Evolutionary conservation across 805 yeast genomes (phyloP), one percentile per base, ranked within the genome.

Genomic region (Cyberlindnera galapagoensis): DNA sequence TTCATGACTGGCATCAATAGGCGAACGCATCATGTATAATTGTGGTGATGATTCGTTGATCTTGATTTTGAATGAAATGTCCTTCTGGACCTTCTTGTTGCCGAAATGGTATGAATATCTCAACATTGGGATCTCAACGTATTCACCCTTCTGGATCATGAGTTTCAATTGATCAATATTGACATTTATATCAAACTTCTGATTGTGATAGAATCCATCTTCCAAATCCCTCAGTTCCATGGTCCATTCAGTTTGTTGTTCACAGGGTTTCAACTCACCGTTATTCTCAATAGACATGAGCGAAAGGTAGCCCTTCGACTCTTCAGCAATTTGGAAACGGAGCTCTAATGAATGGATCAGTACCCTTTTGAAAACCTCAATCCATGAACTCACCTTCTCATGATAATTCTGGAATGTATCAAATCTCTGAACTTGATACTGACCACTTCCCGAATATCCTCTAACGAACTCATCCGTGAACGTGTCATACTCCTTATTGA

Each of bases 161-260:
- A 26, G 26, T 2, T 15, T 14, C 6, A 39, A 24, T 27, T 39
- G 30, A 4, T 35, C 25, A 13, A 38, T 20, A 30, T 43, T 40
- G 10, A 46, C 11, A 14, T 36, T 38, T 5, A 42, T 25, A 9
- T 45, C 49, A 31, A 47, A 36, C 5, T 21, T 25, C 4, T 33
- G 9, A 26, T 44, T 47, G 12, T 39, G 42, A 33, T 38, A 46
- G 24, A 22, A 41, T 1, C 54, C 55, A 31, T 49, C 54, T 21
- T 37, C 35, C 12, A 50, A 13, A 7, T 41, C 48, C 23, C 43
- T 41, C 6, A 49, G 24, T 7, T 36, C 24, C 8, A 46, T 21
- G 3, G n/a, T 19, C 37, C 35, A 22, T 28, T 20, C 24, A 10
- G 30, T 21, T 33, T 21, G 15, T 7, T 24, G 4, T 13, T 29